These are phyloP conservation scores for Rubia tinctorum DNA, from an alignment of 305 asterid species.

Conservation along the genomic window DNA sequence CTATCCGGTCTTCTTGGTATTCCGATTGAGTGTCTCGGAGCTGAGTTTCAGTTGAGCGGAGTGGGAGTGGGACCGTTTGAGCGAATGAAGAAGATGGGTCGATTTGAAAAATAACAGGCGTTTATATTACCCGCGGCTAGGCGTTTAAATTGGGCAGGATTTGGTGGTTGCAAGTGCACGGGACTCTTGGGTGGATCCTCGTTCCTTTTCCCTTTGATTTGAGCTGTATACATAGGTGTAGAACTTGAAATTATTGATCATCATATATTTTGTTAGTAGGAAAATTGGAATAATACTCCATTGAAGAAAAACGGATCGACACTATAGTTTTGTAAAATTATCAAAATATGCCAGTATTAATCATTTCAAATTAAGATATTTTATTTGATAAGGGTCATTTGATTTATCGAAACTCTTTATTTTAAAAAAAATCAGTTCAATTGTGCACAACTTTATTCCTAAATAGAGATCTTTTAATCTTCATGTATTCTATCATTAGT, in stretches of 20 bases:
- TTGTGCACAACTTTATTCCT: no score
- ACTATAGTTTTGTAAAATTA: no score
- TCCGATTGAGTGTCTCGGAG: neutral
- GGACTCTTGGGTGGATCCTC: slow-evolving; percentile 2
- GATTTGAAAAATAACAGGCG: slow-evolving; percentile 12
- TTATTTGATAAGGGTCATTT: no score
- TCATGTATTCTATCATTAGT: no score
- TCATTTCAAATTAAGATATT: no score
- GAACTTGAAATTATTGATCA: neutral
- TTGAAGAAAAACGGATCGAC: no score
- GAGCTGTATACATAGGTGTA: neutral
- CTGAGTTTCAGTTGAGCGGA: slow-evolving; percentile 1
- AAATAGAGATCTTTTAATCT: no score
- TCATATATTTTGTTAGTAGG: no score
- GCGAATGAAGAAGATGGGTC: neutral
- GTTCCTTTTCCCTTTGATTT: neutral
- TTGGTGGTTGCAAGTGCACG: neutral
- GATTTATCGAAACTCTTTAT: no score
- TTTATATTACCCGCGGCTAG: slow-evolving; percentile 64
- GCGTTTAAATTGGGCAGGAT: slow-evolving; percentile 22
- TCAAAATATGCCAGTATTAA: no score
- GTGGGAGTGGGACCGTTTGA: neutral
- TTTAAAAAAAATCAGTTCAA: no score
- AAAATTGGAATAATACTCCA: no score
- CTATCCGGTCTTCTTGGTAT: neutral